Evolutionary conservation across 1,139 yeast species (phyloP), one percentile per base, ranked within the genome.

Genomic region (Kodamaea plutei): DNA sequence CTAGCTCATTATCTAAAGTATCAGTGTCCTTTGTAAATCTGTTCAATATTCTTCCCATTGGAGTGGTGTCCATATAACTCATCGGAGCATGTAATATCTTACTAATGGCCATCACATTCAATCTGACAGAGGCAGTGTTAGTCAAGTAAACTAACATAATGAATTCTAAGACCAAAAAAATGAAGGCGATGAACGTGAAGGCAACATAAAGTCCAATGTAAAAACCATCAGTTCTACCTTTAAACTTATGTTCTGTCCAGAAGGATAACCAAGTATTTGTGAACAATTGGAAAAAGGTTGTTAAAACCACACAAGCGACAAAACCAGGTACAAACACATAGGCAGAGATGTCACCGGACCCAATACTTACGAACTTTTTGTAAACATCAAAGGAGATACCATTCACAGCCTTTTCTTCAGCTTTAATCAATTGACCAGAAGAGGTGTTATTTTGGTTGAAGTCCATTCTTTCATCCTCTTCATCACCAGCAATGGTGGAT

Each of bases 1-100:
- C 71, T 33, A 79, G 61, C 46, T 79, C 84, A 48, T 80, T 82
- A 52, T 85, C 95, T 42, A 84, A 59, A 21, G 80, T 78, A 48
- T 85, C 93, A 0, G 91, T 80, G 54, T 85, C 95, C 47, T 83
- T 84, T 0, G 94, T 81, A 45, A 76, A 75, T 41, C 82, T 59
- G 47, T 76, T 75, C 47, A 76, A 49, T 16, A 76, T 70, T 49
- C 80, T 60, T 12, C 82, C 82, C 54, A 72, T 60, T 8, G 81
- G 81, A 0, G 79, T 73, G 8, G 69, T 58, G 50, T 76, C 82
- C 62, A 75, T 62, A 41, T 64, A 75, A 21, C 70, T 53, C 76
- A 74, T 71, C 23, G 81, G 80, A 2, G 74, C 67, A 38, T 64
- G 65, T 34, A 73, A 44, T n/a, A 73, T 47, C 22, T 50, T 58